Evolutionary conservation across 257 asterid genomes (phyloP).

Genomic region (Jasminum sambac): DNA sequence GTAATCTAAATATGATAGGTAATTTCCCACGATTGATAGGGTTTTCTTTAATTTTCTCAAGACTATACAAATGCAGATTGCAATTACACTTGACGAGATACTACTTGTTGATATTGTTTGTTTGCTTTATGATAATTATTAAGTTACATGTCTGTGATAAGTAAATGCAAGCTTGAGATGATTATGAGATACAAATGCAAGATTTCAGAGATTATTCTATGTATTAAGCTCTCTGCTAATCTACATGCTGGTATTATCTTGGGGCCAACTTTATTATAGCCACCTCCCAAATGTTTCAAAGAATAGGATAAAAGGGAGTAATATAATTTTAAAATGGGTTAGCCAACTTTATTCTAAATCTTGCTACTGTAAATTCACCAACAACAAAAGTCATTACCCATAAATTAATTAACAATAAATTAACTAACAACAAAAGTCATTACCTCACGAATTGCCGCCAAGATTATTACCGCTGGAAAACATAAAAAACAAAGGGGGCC

Average conservation of each 20-base stretch:
- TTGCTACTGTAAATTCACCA: too few species aligned
- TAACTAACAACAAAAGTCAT: too few species aligned
- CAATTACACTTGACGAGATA: background rate
- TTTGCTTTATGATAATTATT: background rate
- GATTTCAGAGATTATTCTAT: background rate
- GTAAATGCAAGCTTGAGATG: background rate
- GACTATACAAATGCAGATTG: background rate
- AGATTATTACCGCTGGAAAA: too few species aligned
- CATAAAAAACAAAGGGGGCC: too few species aligned
- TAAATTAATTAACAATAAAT: too few species aligned
- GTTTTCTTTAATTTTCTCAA: background rate
- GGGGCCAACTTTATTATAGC: constrained; percentile 82
- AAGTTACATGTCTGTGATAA: background rate
- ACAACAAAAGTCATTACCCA: too few species aligned
- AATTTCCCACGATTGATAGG: background rate
- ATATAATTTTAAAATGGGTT: too few species aligned
- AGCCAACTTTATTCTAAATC: too few species aligned
- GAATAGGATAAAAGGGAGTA: too few species aligned
- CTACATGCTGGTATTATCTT: constrained; percentile 77
- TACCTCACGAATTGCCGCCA: too few species aligned
- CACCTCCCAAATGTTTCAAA: too few species aligned
- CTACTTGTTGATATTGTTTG: background rate
- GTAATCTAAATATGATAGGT: too few species aligned
- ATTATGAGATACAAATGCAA: background rate
- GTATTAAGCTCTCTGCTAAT: background rate